A percentile compares a stretch with the other conserved stretches of the same genome.
These are phyloP conservation scores for Gloeophyllum trabeum DNA, from an alignment of 768 basidiomycete genomes.

Conservation along the genomic window DNA sequence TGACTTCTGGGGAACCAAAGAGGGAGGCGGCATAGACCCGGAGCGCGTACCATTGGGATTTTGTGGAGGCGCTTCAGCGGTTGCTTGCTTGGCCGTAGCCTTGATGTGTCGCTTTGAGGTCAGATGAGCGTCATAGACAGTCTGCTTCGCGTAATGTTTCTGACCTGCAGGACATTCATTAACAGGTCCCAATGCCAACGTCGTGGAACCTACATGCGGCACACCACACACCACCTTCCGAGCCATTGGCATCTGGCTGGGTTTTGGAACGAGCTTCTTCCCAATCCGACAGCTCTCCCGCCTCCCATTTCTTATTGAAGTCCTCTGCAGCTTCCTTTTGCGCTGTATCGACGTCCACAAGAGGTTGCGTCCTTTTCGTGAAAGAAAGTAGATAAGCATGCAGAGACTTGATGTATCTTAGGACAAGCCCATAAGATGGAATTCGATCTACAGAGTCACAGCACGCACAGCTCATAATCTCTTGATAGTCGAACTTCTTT, in stretches of 20 bases:
- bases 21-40: conserved; percentile 20
- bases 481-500: conserved; percentile 58
- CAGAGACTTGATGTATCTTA: conserved; percentile 75
- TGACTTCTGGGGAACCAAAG: conserved; percentile 15
- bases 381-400: conserved; percentile 83
- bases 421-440: conserved; percentile 1
- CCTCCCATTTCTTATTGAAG: conserved; percentile 77
- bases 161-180: conserved; percentile 47
- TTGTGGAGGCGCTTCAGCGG: conserved; percentile 28
- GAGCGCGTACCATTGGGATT: conserved; percentile 49
- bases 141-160: conserved; percentile 92
- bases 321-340: conserved; percentile 53
- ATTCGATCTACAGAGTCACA: background rate
- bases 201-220: conserved; percentile 59
- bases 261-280: conserved; percentile 32
- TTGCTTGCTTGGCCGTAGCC: conserved; percentile 65
- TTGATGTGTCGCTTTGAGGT: conserved; percentile 95
- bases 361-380: conserved; percentile 72
- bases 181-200: no score
- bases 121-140: conserved; percentile 93
- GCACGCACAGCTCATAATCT: conserved; percentile 70
- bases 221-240: conserved; percentile 82
- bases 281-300: conserved; percentile 70
- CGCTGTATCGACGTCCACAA: conserved; percentile 64
- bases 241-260: conserved; percentile 28